Percentiles rank a stretch among this genome's conserved stretches.
These are phyloP conservation scores for Candida sanyaensis DNA, from an alignment of 1,139 yeast species.

Conservation along the genomic window DNA sequence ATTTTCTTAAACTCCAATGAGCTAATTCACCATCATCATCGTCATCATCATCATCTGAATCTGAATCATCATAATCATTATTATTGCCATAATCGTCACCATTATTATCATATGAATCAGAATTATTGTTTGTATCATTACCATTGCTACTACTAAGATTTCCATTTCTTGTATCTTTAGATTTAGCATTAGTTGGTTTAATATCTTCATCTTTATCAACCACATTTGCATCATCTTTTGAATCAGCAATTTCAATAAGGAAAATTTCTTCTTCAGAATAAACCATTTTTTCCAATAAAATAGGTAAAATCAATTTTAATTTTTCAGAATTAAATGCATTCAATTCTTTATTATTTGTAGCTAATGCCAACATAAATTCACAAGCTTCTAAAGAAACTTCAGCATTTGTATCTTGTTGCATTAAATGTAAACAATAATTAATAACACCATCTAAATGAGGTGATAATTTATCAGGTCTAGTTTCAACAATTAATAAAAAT, in stretches of 20 bases:
- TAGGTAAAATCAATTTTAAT: slow-evolving; percentile 67
- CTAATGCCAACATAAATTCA: slow-evolving; percentile 80
- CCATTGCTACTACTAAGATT: slow-evolving; percentile 7
- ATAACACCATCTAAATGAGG: slow-evolving; percentile 87
- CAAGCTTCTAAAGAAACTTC: slow-evolving; percentile 89
- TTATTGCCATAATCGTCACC: slow-evolving; percentile 20
- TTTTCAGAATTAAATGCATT: slow-evolving; percentile 52
- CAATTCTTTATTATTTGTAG: slow-evolving; percentile 58
- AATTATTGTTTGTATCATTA: slow-evolving; percentile 15
- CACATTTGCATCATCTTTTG: slow-evolving; percentile 61
- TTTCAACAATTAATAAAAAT: slow-evolving; percentile 71
- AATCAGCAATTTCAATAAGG: slow-evolving; percentile 68
- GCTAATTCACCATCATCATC: slow-evolving; percentile 60
- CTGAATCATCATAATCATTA: slow-evolving; percentile 34
- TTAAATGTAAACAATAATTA: slow-evolving; percentile 78
- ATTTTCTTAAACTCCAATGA: slow-evolving; percentile 91
- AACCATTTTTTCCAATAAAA: slow-evolving; percentile 79
- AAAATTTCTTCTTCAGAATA: slow-evolving; percentile 82
- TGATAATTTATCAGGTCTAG: slow-evolving; percentile 75
- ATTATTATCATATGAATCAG: slow-evolving; percentile 23
- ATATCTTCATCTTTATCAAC: slow-evolving; percentile 90
- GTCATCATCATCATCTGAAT: slow-evolving; percentile 64
- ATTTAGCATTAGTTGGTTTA: slow-evolving; percentile 71
- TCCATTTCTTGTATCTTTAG: slow-evolving; percentile 58
- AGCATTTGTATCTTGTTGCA: slow-evolving; percentile 57